Base-by-base conservation (phyloP, 2,329 filamentous ascomycete species). In the Apiospora sp. region DNA sequence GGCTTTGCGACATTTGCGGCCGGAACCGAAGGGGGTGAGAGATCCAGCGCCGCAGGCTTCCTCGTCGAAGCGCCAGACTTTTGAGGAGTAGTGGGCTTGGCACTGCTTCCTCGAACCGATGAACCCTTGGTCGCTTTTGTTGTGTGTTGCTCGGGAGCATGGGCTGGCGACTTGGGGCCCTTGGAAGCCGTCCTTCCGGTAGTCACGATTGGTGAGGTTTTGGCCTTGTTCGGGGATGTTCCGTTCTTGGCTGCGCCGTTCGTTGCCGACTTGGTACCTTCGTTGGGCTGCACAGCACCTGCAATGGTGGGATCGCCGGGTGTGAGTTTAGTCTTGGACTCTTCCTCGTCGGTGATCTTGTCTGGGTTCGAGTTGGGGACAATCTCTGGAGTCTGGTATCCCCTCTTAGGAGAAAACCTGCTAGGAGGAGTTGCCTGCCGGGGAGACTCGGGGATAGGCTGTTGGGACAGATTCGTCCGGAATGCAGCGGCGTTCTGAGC, bases 1-100 rank as follows among this genome's bases (percentile, higher is more conserved):
- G 90, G 88, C 78, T 91, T 92, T 41, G 86, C 83, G 73, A 88
- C 27, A 30, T 41, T 41, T 41, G 37, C 37, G 87, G 2, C 82
- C 84, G 8, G 83, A 41, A 82, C 81, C 19, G 58, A 64, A 22
- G 79, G 79, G n/a, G 79, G 79, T 37, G 84, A 78, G 27, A 83
- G 75, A 67, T 86, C 85, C 46, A 86, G 76, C 3, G 85, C 78
- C 13, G 83, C 79, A 12, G 85, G 84, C 73, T 85, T 89, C 77
- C 86, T 87, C 37, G 75, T 76, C 80, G 64, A 43, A 30, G 37
- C 71, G 12, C 78, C 64, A 30, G 79, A 72, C 73, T 82, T 83
- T 68, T 82, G 81, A 4, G 78, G 72, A 12, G 75, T 80, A 44
- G 80, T 79, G 30, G 80, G 76, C 67, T 83, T 81, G 51, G 75